Evolutionary conservation across 2,329 filamentous ascomycete genomes (phyloP).

Genomic region (Zarea fungicola): DNA sequence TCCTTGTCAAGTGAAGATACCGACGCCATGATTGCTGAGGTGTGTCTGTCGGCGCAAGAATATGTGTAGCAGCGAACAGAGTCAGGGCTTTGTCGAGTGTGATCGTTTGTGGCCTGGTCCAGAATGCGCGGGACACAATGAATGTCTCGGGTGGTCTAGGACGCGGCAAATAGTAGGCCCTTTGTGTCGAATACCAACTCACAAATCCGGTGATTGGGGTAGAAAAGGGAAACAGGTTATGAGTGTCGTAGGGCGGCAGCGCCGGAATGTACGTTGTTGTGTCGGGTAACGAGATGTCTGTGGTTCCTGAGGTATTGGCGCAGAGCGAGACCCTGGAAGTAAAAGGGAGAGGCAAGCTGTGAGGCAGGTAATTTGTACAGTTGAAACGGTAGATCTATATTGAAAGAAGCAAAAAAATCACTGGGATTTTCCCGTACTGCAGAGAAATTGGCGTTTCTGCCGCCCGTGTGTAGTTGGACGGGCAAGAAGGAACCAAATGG

Average conservation of each 20-base stretch:
- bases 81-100: background rate
- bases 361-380: background rate
- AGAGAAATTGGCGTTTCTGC: no score
- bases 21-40: conserved; percentile 65
- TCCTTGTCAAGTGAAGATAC: conserved; percentile 93
- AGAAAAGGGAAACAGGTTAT: background rate
- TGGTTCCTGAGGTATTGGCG: conserved; percentile 17
- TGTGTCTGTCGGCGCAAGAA: background rate
- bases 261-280: conserved; percentile 15
- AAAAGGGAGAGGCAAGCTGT: conserved; percentile 8
- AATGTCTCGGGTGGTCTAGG: no score
- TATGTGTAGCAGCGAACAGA: background rate
- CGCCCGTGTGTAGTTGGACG: no score
- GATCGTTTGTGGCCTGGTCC: background rate
- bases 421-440: no score
- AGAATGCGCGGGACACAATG: no score
- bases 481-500: background rate
- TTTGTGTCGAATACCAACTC: no score
- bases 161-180: no score
- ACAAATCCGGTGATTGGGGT: no score
- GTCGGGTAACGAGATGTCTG: conserved; percentile 10
- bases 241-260: background rate
- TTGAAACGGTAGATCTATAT: no score
- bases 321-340: conserved; percentile 1
- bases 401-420: background rate